phyloP scores from a whole-genome alignment of 495 filamentous ascomycete genomes.

The Collariella sp. region DNA sequence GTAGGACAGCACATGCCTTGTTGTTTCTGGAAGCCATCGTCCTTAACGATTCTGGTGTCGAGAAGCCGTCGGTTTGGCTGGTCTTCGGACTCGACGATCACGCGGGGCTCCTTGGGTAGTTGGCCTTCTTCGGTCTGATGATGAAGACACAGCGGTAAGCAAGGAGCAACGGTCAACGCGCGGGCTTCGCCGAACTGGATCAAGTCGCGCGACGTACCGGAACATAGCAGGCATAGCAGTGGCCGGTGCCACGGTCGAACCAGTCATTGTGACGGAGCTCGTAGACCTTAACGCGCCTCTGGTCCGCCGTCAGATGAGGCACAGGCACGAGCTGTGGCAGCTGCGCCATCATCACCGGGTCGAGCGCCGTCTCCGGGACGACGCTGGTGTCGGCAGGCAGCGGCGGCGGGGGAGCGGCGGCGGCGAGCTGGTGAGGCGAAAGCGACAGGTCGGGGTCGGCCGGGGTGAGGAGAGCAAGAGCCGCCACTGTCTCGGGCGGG shows the following conservation, averaged over 20 bases:
- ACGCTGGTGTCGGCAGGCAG: conserved; percentile 29
- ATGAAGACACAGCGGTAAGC: conserved; percentile 13
- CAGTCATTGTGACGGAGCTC: conserved; percentile 97
- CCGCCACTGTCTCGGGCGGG: conserved; percentile 37
- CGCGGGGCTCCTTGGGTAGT: conserved; percentile 66
- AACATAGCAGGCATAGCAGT: conserved; percentile 72
- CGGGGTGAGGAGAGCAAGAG: conserved; percentile 38
- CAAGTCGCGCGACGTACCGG: conserved; percentile 51
- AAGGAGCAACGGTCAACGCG: not conserved
- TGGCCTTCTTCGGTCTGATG: conserved; percentile 37
- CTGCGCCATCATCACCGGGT: conserved; percentile 72
- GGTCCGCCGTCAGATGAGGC: conserved; percentile 72
- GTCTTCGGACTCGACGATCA: conserved; percentile 91
- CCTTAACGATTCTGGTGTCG: conserved; percentile 83
- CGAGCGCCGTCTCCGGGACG: conserved; percentile 30
- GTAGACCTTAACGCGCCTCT: conserved; percentile 98
- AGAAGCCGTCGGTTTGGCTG: conserved; percentile 71
- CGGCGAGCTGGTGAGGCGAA: conserved; percentile 36
- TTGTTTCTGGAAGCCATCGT: conserved; percentile 97
- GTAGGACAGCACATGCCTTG: conserved; percentile 55
- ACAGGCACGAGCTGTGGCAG: no score
- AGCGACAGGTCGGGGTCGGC: conserved; percentile 37
- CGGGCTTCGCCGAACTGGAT: not conserved
- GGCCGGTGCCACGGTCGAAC: conserved; percentile 95
- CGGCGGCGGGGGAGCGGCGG: conserved; percentile 25